Conservation (phyloP, 2,329 filamentous ascomycete genomes). For the Neoarthrinium moseri region DNA sequence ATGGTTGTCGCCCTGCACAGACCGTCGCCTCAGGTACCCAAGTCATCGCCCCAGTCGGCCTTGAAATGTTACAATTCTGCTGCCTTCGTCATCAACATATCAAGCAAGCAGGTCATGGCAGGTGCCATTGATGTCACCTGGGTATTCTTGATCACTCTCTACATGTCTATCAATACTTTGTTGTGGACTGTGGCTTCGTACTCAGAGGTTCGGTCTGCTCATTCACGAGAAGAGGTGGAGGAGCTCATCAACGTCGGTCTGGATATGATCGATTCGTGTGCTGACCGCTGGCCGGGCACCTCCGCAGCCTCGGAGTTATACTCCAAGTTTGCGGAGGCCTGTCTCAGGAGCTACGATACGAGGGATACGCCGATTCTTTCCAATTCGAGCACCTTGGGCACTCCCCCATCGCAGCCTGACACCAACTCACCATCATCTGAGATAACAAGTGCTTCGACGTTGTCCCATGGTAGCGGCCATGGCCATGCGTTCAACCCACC, state of each 20-base stretch:
- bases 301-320: constrained; percentile 83
- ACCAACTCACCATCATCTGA: constrained; percentile 48
- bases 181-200: constrained; percentile 86
- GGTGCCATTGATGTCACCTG: constrained; percentile 83
- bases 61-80: constrained; percentile 80
- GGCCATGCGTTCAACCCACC: constrained; percentile 45
- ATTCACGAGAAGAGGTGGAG: constrained; percentile 74
- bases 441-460: constrained; percentile 32
- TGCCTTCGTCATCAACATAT: constrained; percentile 76
- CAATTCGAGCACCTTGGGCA: constrained; percentile 32
- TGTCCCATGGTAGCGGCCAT: constrained; percentile 32
- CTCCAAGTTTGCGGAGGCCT: constrained; percentile 79
- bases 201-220: constrained; percentile 71
- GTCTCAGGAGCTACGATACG: constrained; percentile 81
- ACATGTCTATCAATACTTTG: constrained; percentile 88
- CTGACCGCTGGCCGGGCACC: constrained; percentile 89
- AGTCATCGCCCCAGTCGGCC: constrained; percentile 78
- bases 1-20: constrained; percentile 87
- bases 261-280: constrained; percentile 75
- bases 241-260: constrained; percentile 71
- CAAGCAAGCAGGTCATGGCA: constrained; percentile 75
- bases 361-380: constrained; percentile 39
- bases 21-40: constrained; percentile 87
- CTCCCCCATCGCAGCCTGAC: constrained; percentile 48
- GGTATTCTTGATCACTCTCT: constrained; percentile 87